A percentile compares a stretch with the other conserved stretches of the same genome.
Evolutionary conservation across 148 eudicot species (phyloP).

Genomic region (Camellia sinensis): DNA sequence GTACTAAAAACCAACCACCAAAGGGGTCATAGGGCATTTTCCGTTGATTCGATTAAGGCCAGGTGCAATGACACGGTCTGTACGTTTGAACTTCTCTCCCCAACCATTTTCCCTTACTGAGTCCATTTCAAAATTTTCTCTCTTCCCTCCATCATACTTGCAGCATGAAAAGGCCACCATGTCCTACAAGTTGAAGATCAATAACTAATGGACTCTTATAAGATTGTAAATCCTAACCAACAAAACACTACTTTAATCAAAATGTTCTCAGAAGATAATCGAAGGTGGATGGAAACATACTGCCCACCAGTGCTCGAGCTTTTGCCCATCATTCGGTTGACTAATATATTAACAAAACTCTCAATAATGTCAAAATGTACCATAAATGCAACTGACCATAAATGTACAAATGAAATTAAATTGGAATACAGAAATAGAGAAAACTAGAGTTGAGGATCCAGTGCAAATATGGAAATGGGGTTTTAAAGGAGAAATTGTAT

Average conservation of each 20-base stretch:
- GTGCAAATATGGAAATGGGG: too few relatives aligned
- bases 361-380: neutral
- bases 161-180: conserved; percentile 95
- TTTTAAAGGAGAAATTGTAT: too few relatives aligned
- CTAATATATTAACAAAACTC: conserved; percentile 45
- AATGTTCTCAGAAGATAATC: conserved; percentile 23
- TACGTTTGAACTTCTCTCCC: conserved; percentile 35
- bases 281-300: conserved; percentile 79
- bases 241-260: neutral
- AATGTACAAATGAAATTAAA: too few relatives aligned
- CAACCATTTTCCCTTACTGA: conserved; percentile 43
- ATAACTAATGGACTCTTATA: neutral
- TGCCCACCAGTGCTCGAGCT: conserved; percentile 54
- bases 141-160: conserved; percentile 68
- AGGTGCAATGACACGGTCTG: conserved; percentile 44
- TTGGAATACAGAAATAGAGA: too few relatives aligned
- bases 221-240: neutral
- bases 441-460: too few relatives aligned
- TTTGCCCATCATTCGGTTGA: conserved; percentile 55
- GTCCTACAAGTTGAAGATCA: conserved; percentile 44
- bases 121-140: conserved; percentile 57
- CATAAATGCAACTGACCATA: too few relatives aligned
- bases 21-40: conserved; percentile 85
- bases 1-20: conserved; percentile 55
- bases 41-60: conserved; percentile 64